Evolutionary conservation across 163 green algal genomes (phyloP), one percentile per base, ranked within the genome.

Genomic region (Prototheca wickerhamii): DNA sequence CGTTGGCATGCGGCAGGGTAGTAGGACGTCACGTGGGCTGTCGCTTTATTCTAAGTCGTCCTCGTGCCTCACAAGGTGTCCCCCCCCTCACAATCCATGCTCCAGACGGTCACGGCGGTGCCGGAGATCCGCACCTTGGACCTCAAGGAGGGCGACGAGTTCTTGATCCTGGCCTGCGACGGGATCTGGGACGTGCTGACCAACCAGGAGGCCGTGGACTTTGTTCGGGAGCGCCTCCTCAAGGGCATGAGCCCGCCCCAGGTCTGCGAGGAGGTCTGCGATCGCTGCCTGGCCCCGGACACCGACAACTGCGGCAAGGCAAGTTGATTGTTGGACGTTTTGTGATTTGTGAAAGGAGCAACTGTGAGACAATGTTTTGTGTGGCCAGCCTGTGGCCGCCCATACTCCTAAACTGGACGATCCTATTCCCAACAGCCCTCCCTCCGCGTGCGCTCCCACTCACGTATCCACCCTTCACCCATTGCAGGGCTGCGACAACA

Each of bases 161-260:
- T 97, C 78, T 61, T 92, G 52, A 65, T 95, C 43, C 69, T 94
- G 50, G 87, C 87, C 2, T 94, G 87, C 66, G 87, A 94, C 63
- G 87, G 87, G 50, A 87, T 94, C 43, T 94, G 86, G 86, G 86
- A 91, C 67, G 82, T 89, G 40, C 65, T 93, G 21, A 84, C 75
- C n/a, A 82, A 89, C 44, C 78, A 89, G 63, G 58, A 84, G 72
- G 83, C 76, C 2, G 73, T 90, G 4, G 74, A 82, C 31, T 88
- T 88, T 77, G 83, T 88, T 35, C 68, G 75, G 0, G 63, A 78
- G 55, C 44, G 71, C 32, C 59, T 86, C 58, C 8, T 60, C 26
- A 49, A 53, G 6, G 75, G 81, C 23, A 73, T 68, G 58, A 51
- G 51, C 12, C 73, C 79, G 2, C 57, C 50, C 31, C 32, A 65